Percentiles rank a stretch among this genome's conserved stretches.
phyloP scores from a whole-genome alignment of 352 stramenopile species.

The Phytophthora niederhauseri region DNA sequence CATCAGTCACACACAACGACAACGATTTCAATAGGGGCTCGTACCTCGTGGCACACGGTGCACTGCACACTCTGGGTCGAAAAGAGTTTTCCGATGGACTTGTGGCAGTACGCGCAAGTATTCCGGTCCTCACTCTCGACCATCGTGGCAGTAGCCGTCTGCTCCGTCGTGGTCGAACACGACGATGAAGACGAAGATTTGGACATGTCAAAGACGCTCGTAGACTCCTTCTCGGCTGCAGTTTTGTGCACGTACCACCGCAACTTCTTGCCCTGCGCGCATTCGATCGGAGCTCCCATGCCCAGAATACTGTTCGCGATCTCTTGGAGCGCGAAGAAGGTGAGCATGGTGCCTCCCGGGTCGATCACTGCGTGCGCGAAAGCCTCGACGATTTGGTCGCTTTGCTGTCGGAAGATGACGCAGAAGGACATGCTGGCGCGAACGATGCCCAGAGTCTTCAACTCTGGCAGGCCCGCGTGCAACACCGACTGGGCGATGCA shows the following conservation, averaged over 20 bases:
- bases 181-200: conserved; percentile 30
- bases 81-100: conserved; percentile 28
- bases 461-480: conserved; percentile 46
- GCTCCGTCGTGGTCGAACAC: conserved; percentile 7
- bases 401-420: conserved; percentile 48
- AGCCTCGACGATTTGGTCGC: conserved; percentile 42
- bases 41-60: conserved; percentile 31
- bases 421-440: conserved; percentile 51
- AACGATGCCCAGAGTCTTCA: conserved; percentile 42
- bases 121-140: conserved; percentile 8
- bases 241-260: conserved; percentile 50
- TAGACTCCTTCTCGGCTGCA: conserved; percentile 5
- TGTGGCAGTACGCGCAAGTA: conserved; percentile 19
- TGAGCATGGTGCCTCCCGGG: conserved; percentile 39
- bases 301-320: conserved; percentile 31
- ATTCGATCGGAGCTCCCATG: conserved; percentile 40
- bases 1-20: neutral
- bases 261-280: conserved; percentile 61
- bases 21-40: neutral
- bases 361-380: conserved; percentile 51
- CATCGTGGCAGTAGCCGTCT: neutral
- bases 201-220: conserved; percentile 19
- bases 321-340: conserved; percentile 47
- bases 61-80: conserved; percentile 24
- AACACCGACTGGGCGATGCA: conserved; percentile 53